These are phyloP conservation scores for Penicillium brasilianum DNA, from an alignment of 2,329 filamentous ascomycete genomes.

Conservation along the genomic window DNA sequence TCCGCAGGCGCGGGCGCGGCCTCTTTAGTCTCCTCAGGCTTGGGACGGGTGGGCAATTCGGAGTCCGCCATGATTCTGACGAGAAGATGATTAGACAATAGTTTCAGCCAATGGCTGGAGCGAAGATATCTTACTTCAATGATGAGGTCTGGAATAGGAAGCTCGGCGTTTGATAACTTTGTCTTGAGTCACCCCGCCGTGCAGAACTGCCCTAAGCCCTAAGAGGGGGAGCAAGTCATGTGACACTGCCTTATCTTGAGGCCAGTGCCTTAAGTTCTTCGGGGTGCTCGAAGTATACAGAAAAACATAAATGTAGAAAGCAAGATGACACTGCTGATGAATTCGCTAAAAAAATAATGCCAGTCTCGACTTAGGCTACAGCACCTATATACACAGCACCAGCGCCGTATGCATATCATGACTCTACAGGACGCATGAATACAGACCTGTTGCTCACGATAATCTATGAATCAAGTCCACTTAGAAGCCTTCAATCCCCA, in stretches of 20 bases:
- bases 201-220: constrained; percentile 40
- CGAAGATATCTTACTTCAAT: constrained; percentile 25
- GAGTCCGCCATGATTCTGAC: constrained; percentile 44
- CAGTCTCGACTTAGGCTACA: too few relatives aligned
- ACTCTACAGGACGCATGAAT: background rate
- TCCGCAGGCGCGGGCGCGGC: constrained; percentile 41
- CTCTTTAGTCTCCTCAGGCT: constrained; percentile 43
- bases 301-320: background rate
- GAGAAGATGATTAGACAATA: constrained; percentile 2
- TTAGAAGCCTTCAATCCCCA: constrained; percentile 70
- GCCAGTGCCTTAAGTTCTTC: constrained; percentile 7
- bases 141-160: constrained; percentile 21
- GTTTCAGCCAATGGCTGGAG: background rate
- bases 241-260: constrained; percentile 9
- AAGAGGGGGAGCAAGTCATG: constrained; percentile 36
- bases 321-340: background rate
- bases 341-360: background rate
- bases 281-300: background rate
- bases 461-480: constrained; percentile 32
- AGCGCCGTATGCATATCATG: constrained; percentile 3
- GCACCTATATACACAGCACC: background rate
- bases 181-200: constrained; percentile 42
- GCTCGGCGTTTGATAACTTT: constrained; percentile 22
- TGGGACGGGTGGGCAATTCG: constrained; percentile 47
- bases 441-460: background rate